Conservation (phyloP, 192 early-diverging fungal species). For the Umbelopsis isabellina region DNA sequence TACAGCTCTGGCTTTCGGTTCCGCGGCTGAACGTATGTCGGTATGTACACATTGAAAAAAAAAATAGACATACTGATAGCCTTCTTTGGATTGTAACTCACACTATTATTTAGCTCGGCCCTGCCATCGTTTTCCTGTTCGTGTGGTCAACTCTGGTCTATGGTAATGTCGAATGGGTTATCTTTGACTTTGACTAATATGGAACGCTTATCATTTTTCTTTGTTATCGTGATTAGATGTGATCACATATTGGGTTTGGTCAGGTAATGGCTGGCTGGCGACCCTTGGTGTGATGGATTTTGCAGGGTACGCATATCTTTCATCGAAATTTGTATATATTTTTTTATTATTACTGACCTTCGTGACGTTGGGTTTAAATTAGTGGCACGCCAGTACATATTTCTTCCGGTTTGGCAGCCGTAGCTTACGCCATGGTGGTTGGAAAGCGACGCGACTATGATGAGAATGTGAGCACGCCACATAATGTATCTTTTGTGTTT, state of each 20-base stretch:
- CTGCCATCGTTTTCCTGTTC: slow-evolving; percentile 45
- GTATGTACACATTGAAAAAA: slow-evolving; percentile 36
- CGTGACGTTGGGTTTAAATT: not conserved
- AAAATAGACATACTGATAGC: not conserved
- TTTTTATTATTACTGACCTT: not conserved
- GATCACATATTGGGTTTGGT: slow-evolving; percentile 85
- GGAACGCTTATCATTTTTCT: not conserved
- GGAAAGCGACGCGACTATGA: slow-evolving; percentile 78
- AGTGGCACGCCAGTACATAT: slow-evolving; percentile 86
- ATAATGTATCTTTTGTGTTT: slow-evolving; percentile 83
- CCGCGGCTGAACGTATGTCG: slow-evolving; percentile 75
- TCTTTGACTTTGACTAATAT: no score
- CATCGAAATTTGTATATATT: not conserved
- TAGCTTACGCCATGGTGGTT: slow-evolving; percentile 82
- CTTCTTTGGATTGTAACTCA: not conserved
- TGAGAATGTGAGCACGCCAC: slow-evolving; percentile 72
- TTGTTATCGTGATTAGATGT: slow-evolving; percentile 43
- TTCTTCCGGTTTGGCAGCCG: slow-evolving; percentile 76
- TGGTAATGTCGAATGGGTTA: slow-evolving; percentile 12
- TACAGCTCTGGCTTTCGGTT: slow-evolving; percentile 66
- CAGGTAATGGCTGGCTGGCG: slow-evolving; percentile 76
- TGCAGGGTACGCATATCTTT: slow-evolving; percentile 56
- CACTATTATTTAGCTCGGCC: slow-evolving; percentile 30
- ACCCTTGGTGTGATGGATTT: slow-evolving; percentile 80
- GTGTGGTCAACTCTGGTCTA: slow-evolving; percentile 61